Evolutionary conservation across 2,329 filamentous ascomycete species (phyloP).

Genomic region (Gyromitra esculenta): DNA sequence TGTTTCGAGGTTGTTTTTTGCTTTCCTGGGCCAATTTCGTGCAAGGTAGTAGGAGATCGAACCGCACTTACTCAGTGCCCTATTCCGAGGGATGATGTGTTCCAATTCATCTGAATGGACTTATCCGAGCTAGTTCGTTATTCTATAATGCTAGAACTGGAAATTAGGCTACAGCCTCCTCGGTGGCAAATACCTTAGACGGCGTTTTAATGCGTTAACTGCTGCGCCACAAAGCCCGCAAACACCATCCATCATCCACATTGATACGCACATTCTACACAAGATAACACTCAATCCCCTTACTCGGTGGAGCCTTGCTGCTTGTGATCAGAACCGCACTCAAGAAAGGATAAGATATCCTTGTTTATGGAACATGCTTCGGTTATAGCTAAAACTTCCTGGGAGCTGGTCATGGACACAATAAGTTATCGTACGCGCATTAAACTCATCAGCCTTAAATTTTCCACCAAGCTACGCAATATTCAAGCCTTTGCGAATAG

Average conservation of each 20-base stretch:
- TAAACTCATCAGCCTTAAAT: neutral
- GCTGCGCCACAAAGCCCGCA: conserved; percentile 1
- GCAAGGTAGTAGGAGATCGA: neutral
- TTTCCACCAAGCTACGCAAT: neutral
- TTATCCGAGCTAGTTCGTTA: neutral
- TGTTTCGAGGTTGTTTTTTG: neutral
- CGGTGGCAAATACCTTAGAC: neutral
- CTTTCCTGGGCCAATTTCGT: neutral
- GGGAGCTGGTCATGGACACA: neutral
- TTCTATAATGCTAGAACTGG: neutral
- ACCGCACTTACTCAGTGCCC: neutral
- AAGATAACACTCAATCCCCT: neutral
- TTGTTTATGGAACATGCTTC: neutral
- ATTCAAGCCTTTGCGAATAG: neutral
- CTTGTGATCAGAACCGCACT: neutral
- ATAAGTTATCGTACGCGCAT: neutral
- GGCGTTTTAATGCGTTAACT: neutral
- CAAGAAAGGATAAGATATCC: neutral
- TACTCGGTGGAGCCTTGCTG: neutral
- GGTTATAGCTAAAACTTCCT: neutral
- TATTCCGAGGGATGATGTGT: neutral
- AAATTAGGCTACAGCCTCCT: neutral
- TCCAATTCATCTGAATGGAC: neutral
- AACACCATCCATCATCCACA: neutral
- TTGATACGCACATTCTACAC: neutral